Evolutionary conservation across 2,329 filamentous ascomycete species (phyloP), one percentile per base, ranked within the genome.

Genomic region (Byssoonygena ceratinophila): DNA sequence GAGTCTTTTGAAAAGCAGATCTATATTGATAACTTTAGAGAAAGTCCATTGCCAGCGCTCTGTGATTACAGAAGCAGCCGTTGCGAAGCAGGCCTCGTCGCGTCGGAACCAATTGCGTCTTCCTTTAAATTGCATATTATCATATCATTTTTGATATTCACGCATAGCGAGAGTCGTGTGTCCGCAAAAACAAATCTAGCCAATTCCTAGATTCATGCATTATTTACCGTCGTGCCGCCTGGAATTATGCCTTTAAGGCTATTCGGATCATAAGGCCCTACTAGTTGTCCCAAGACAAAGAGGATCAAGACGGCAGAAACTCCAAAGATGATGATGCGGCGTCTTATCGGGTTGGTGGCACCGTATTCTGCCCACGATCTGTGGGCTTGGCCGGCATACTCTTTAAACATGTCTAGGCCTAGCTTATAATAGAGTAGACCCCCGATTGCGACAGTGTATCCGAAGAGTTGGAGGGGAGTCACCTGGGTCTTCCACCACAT

Each of bases 301-400:
- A 57, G 8, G 11, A 59, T 34, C 27, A 57, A n/a, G 14, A 55
- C 31, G n/a, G 51, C 23, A 1, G 50, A 29, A 7, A 32, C 45
- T 22, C 46, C 50, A 11, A 55, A 48, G 55, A 91, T 80, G 60
- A 92, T 74, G 49, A 90, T 68, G 74, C 91, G 90, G 72, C 89
- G 85, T 63, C 86, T 75, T 44, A 82, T 79, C 11, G 90, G 90
- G 65, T 84, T 84, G 59, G 77, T 78, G 61, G 81, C 81, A 54
- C 89, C 89, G 61, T 92, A 89, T 64, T 95, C 89, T 48, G 85
- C 84, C 89, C 89, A 94, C 56, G 83, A 79, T 66, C 88, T 85
- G 64, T 77, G 76, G 51, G 77, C 84, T 61, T 89, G 83, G 56
- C 77, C 76, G 55, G 84, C 71, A 68, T 91, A 88, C 65, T 84